Evolutionary conservation across 768 basidiomycete genomes (phyloP).

Genomic region (Calocera viscosa): DNA sequence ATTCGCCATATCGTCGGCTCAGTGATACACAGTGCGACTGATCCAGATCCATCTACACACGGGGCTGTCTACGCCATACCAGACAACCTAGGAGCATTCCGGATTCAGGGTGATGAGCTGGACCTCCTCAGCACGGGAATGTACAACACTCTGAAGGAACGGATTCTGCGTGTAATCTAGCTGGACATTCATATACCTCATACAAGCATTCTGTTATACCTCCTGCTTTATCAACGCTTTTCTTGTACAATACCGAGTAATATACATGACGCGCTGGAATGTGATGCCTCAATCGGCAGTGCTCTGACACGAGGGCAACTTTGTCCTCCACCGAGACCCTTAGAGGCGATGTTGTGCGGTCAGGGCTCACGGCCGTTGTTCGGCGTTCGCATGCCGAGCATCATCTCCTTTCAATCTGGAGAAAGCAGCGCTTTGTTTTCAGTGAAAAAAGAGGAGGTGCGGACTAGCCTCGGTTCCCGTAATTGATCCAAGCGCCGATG

Average conservation of each 20-base stretch:
- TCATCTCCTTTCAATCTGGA: neutral
- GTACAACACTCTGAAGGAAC: slow-evolving; percentile 4
- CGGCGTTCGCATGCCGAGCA: neutral
- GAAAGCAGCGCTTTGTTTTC: neutral
- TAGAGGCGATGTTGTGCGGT: neutral
- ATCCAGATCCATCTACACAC: neutral
- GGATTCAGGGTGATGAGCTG: slow-evolving; percentile 2
- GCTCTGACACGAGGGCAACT: too few relatives aligned
- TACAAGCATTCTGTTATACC: neutral
- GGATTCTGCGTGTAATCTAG: slow-evolving; percentile 3
- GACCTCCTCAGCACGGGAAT: slow-evolving; percentile 2
- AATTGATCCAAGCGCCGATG: neutral
- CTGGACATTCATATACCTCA: slow-evolving; percentile 1
- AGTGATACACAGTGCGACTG: neutral
- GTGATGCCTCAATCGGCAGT: too few relatives aligned
- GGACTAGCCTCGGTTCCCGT: neutral
- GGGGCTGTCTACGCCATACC: slow-evolving; percentile 2
- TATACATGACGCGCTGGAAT: neutral
- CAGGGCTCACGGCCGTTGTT: neutral
- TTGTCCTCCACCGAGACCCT: neutral
- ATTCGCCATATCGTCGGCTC: slow-evolving; percentile 6
- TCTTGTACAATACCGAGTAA: neutral
- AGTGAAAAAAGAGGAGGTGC: too few relatives aligned
- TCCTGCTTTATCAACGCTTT: neutral
- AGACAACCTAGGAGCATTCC: neutral